A percentile compares a stretch with the other conserved stretches of the same genome.
These are phyloP conservation scores for Botryotinia calthae DNA, from an alignment of 2,329 filamentous ascomycete species.

Conservation along the genomic window DNA sequence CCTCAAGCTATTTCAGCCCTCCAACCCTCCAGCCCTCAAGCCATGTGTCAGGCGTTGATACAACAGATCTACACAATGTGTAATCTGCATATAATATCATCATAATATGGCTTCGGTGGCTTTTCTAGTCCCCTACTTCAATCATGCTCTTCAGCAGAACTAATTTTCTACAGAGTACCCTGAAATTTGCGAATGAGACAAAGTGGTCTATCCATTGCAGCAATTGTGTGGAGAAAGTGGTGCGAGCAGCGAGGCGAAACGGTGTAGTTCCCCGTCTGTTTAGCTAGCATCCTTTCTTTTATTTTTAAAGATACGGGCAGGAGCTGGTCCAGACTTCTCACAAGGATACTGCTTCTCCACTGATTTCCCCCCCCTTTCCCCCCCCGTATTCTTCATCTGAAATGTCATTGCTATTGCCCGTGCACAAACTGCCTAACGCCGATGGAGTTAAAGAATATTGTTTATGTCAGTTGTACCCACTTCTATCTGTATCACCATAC, in stretches of 20 bases:
- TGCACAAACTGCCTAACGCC: background rate
- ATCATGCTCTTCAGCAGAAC: background rate
- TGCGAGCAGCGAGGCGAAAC: slow-evolving; percentile 2
- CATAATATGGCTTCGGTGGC: background rate
- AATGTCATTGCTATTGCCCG: background rate
- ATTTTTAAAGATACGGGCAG: background rate
- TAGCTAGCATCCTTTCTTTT: background rate
- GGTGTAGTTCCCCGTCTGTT: slow-evolving; percentile 9
- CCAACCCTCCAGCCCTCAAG: background rate
- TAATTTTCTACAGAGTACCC: background rate
- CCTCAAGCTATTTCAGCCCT: background rate
- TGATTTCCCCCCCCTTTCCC: background rate
- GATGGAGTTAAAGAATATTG: background rate
- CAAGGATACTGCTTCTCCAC: background rate
- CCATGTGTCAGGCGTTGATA: slow-evolving; percentile 2
- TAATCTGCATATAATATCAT: background rate
- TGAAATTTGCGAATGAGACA: background rate
- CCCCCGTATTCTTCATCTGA: slow-evolving; percentile 1
- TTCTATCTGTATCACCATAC: background rate
- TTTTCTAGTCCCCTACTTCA: background rate
- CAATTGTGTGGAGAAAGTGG: background rate
- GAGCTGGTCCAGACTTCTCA: slow-evolving; percentile 7
- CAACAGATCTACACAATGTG: background rate
- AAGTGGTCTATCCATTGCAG: background rate
- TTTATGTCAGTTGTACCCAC: background rate